Evolutionary conservation across 169 alveolate genomes (phyloP).

Genomic region (Cyclospora cayetanensis): DNA sequence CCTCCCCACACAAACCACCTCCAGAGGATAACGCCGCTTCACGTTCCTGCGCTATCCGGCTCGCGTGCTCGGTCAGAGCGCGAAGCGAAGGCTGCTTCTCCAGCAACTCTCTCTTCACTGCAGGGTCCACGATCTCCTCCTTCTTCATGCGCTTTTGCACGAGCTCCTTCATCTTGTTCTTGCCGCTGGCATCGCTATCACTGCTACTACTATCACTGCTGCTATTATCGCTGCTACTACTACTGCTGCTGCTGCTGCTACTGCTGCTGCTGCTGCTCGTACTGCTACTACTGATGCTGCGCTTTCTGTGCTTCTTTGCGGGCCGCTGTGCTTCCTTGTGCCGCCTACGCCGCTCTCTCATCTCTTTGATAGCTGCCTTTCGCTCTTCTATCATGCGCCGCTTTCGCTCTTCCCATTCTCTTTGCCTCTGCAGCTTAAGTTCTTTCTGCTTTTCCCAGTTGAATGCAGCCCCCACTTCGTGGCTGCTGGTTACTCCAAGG

Average conservation of each 20-base stretch:
- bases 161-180: neutral
- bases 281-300: conserved; percentile 5
- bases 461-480: conserved; percentile 68
- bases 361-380: neutral
- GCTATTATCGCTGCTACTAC: neutral
- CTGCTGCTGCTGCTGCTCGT: conserved; percentile 54
- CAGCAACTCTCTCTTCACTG: conserved; percentile 4
- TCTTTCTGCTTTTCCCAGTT: conserved; percentile 62
- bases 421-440: conserved; percentile 12
- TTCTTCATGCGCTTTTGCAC: neutral
- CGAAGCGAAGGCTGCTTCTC: neutral
- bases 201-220: neutral
- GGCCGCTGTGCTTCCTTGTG: neutral
- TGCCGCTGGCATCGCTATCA: neutral
- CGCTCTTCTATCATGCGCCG: conserved; percentile 44
- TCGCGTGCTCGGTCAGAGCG: neutral
- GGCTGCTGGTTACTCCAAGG: conserved; percentile 30
- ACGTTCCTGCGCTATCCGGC: neutral
- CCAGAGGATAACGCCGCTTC: neutral
- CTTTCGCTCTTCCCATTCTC: conserved; percentile 64
- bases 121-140: neutral
- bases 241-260: conserved; percentile 5
- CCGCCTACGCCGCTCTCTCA: neutral
- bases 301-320: neutral
- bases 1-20: too few relatives aligned